phyloP scores from a whole-genome alignment of 2,329 filamentous ascomycete species.

The Fusarium abutilonis region DNA sequence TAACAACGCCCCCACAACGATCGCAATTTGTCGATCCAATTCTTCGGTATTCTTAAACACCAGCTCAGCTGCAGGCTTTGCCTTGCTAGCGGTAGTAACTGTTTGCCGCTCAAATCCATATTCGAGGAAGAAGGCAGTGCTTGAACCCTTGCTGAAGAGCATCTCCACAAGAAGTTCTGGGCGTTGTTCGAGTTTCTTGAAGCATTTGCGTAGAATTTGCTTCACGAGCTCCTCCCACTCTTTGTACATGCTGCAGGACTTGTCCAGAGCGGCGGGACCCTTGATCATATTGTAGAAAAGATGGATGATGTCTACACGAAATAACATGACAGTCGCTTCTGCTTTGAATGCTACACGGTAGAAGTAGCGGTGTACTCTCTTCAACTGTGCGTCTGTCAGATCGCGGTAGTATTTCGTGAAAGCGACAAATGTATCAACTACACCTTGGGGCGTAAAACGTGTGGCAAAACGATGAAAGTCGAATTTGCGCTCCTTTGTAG shows the following conservation, averaged over 20 bases:
- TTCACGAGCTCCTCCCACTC: constrained; percentile 93
- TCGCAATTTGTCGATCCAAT: constrained; percentile 76
- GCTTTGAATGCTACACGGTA: constrained; percentile 96
- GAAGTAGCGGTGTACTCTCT: constrained; percentile 92
- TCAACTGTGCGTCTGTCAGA: constrained; percentile 80
- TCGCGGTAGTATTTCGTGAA: constrained; percentile 85
- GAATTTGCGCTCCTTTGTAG: constrained; percentile 87
- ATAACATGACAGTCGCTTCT: constrained; percentile 87
- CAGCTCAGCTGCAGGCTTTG: constrained; percentile 79
- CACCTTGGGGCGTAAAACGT: constrained; percentile 84
- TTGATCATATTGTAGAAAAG: constrained; percentile 93
- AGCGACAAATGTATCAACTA: constrained; percentile 86
- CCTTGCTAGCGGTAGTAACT: constrained; percentile 66
- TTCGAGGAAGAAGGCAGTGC: constrained; percentile 86
- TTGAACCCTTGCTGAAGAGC: constrained; percentile 90
- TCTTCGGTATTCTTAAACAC: constrained; percentile 80
- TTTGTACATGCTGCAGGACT: constrained; percentile 71
- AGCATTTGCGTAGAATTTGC: constrained; percentile 82
- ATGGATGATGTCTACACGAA: constrained; percentile 88
- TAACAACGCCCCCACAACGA: constrained; percentile 81
- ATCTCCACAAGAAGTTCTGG: constrained; percentile 90
- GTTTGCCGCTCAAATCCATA: constrained; percentile 90
- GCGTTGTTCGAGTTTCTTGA: constrained; percentile 85
- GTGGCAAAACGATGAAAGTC: constrained; percentile 86
- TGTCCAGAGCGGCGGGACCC: constrained; percentile 80